Evolutionary conservation across 2,329 filamentous ascomycete species (phyloP).

Genomic region (Pyrenophora graminea): DNA sequence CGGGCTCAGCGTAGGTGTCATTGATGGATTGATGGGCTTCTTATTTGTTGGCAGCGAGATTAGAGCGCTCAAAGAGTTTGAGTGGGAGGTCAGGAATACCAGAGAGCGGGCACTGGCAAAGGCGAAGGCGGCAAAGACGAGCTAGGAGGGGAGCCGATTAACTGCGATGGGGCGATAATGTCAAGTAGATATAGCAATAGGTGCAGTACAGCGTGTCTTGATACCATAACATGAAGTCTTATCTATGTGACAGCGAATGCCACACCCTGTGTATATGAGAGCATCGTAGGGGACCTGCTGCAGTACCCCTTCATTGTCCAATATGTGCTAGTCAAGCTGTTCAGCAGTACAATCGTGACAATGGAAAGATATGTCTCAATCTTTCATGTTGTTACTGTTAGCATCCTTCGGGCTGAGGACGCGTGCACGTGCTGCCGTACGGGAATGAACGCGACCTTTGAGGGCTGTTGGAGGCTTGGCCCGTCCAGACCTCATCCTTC

Average conservation of each 20-base stretch:
- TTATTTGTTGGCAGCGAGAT: slow-evolving; percentile 87
- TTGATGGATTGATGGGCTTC: slow-evolving; percentile 84
- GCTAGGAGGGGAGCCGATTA: neutral
- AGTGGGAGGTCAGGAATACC: slow-evolving; percentile 74
- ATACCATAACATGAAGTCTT: too few relatives aligned
- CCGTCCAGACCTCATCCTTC: slow-evolving; percentile 14
- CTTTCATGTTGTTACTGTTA: too few relatives aligned
- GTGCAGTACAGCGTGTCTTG: too few relatives aligned
- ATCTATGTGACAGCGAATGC: too few relatives aligned
- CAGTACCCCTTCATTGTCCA: too few relatives aligned
- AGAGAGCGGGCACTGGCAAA: slow-evolving; percentile 31
- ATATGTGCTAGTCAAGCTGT: too few relatives aligned
- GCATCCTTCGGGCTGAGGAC: neutral
- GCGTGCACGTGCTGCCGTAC: slow-evolving; percentile 23
- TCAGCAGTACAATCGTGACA: too few relatives aligned
- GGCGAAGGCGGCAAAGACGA: slow-evolving; percentile 5
- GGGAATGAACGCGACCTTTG: slow-evolving; percentile 7
- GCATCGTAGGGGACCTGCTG: too few relatives aligned
- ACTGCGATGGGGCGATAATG: slow-evolving; percentile 1
- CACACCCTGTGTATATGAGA: too few relatives aligned
- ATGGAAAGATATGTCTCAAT: too few relatives aligned
- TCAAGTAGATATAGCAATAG: neutral
- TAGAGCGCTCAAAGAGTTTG: slow-evolving; percentile 82
- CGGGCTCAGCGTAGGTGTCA: slow-evolving; percentile 71
- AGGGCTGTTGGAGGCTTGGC: slow-evolving; percentile 4